Base-by-base conservation (phyloP, 495 filamentous ascomycete species). In the Lineolata rhizophorae region DNA sequence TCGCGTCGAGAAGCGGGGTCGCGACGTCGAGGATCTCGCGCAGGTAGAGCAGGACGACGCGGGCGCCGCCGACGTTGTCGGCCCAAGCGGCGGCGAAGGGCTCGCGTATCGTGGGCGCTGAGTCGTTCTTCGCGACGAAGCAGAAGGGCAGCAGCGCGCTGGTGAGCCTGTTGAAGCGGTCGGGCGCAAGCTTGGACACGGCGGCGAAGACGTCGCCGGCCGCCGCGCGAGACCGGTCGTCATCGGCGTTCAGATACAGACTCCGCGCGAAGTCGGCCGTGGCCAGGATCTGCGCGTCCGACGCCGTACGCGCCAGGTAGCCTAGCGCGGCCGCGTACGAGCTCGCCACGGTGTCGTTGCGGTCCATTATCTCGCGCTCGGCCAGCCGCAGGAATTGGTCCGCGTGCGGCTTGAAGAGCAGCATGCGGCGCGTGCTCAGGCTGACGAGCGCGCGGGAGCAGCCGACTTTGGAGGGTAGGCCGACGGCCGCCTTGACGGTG, bases 391-490 rank as follows among this genome's bases (percentile, higher is more conserved):
- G 63, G 43, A 93, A 80, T 14, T 62, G 50, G 42, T 82, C 72
- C 11, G 77, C 74, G 51, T 84, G 72, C 1, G 79, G 73, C 15
- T 61, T 12, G 54, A 92, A 77, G 25, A 80, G 53, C 24, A 72
- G 62, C 18, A 61, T 65, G 34, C 79, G 74, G 17, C 76, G 64
- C 33, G 82, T 85, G 32, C 76, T 77, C 16, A 97, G 62, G n/a
- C 77, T 81, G 4, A 80, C 77, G 8, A 97, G 61, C 14, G 92
- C 74, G 27, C 79, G 72, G 41, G 72, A 72, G 40, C 80, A 85
- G 19, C 82, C 87, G 30, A 94, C 72, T 56, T 93, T 94, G 2
- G 79, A 84, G 5, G 85, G 85, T 48, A 94, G 70, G 2, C 82
- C 85, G 27, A 97, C 65, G 2, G 80, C 76, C 13, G 73, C 67